phyloP scores from a whole-genome alignment of 2,329 filamentous ascomycete species.

The Talaromyces verruculosus region DNA sequence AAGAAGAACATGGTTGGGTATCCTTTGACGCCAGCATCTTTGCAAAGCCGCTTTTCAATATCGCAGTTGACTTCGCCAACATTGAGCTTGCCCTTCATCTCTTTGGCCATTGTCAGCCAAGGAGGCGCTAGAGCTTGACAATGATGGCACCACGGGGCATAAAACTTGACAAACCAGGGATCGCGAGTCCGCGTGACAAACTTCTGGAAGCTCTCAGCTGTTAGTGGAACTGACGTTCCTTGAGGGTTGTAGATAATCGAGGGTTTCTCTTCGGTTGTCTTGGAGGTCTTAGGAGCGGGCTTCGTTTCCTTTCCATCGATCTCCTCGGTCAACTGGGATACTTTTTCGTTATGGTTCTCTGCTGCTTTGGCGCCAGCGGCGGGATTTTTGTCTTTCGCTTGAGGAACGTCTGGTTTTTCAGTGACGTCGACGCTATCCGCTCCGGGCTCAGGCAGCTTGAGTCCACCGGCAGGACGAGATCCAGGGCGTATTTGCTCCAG shows the following conservation, averaged over 20 bases:
- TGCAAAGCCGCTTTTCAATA: constrained; percentile 80
- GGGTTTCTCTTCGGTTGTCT: constrained; percentile 48
- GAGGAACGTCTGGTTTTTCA: constrained; percentile 38
- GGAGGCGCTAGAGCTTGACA: constrained; percentile 89
- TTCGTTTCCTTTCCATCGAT: background rate
- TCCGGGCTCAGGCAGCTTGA: constrained; percentile 70
- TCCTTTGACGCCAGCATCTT: constrained; percentile 74
- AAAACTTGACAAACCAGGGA: constrained; percentile 98
- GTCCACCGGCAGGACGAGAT: constrained; percentile 66
- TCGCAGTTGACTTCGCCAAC: constrained; percentile 97
- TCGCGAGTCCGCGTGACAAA: constrained; percentile 83
- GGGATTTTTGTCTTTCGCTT: constrained; percentile 46
- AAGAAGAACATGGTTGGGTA: constrained; percentile 94
- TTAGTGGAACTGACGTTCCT: constrained; percentile 73
- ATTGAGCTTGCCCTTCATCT: constrained; percentile 86
- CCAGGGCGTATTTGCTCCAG: constrained; percentile 79
- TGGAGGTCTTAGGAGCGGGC: constrained; percentile 35
- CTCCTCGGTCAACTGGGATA: constrained; percentile 25
- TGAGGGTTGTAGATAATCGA: constrained; percentile 67
- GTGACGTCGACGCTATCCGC: constrained; percentile 53
- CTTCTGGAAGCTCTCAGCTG: constrained; percentile 80
- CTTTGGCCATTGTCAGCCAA: constrained; percentile 85
- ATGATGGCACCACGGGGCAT: constrained; percentile 94
- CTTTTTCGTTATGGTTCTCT: constrained; percentile 45
- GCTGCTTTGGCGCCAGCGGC: constrained; percentile 40